phyloP scores from a whole-genome alignment of 2,329 filamentous ascomycete genomes.

The Colletotrichum sp. region DNA sequence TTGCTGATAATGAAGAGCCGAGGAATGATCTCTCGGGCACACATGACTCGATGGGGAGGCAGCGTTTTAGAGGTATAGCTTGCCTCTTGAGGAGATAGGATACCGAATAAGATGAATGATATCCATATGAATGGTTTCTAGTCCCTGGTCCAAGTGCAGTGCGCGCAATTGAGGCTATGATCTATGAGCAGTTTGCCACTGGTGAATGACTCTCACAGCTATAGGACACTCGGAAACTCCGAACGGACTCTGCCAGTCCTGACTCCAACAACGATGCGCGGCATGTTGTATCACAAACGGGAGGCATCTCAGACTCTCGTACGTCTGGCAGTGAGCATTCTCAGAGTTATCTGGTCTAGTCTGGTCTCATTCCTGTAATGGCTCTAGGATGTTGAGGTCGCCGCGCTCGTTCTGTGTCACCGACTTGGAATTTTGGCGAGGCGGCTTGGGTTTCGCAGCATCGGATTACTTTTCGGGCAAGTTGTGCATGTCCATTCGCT shows the following conservation, averaged over 20 bases:
- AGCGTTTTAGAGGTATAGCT: background rate
- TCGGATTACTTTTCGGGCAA: background rate
- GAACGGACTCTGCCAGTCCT: background rate
- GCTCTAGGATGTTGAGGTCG: too few species aligned
- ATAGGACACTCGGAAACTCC: background rate
- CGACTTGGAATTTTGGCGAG: background rate
- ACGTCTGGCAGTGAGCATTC: too few species aligned
- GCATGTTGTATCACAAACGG: background rate
- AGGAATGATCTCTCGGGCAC: conserved; percentile 12
- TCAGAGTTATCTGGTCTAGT: too few species aligned
- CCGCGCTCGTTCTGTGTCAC: too few species aligned
- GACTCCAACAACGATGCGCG: background rate
- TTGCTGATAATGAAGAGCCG: conserved; percentile 19
- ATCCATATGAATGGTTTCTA: conserved; percentile 10
- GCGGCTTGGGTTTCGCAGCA: background rate
- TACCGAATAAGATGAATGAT: conserved; percentile 14
- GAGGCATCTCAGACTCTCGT: background rate
- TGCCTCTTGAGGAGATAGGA: conserved; percentile 12
- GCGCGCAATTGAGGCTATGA: background rate
- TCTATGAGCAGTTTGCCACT: background rate
- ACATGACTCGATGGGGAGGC: background rate
- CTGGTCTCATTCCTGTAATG: too few species aligned
- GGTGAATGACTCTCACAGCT: background rate
- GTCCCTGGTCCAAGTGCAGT: background rate
- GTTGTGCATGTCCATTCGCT: background rate